Base-by-base conservation (phyloP, 352 stramenopile genomes). In the Pythium grandisporangium region DNA sequence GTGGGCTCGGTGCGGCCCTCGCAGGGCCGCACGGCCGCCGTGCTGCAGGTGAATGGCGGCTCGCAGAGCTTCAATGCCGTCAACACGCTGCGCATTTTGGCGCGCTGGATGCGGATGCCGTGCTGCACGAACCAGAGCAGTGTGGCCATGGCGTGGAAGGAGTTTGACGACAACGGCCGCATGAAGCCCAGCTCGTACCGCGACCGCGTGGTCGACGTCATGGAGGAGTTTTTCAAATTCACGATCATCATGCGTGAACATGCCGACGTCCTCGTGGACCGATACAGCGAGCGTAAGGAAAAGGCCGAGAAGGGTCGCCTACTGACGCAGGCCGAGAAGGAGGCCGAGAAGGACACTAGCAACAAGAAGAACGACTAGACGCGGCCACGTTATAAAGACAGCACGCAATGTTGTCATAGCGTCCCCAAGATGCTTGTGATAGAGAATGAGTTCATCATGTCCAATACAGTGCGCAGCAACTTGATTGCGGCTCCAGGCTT, bases 171-270 rank as follows among this genome's bases (percentile, higher is more conserved):
- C 22, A 44, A 69, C 41, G 72, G 69, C 22, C 53, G 72, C 23
- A 83, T 86, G 69, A 86, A 85, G 48, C 55, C 62, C 10, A 63
- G 48, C 19, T 53, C 53, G 45, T 78, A 66, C 40, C 58, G 73
- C 13, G 59, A 81, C 39, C 61, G 73, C 37, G 69, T 86, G 11
- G 65, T 86, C 10, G 73, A 86, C 50, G 66, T 77, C 10, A 68
- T 70, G 3, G 73, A 86, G 45, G 73, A 83, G 45, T 80, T 82
- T 54, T 63, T 56, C 43, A 83, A 83, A 26, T 86, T 82, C 42
- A 86, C 73, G 27, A 49, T 63, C 30, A 37, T 67, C 42, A 59
- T 67, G 48, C 53, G 58, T 21, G 53, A 63, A 40, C 50, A 67
- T 54, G 41, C 58, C 25, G 58, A 67, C 27, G 61, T 63, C 24